Evolutionary conservation across 805 yeast genomes (phyloP).

Genomic region (Lachancea nothofagi): DNA sequence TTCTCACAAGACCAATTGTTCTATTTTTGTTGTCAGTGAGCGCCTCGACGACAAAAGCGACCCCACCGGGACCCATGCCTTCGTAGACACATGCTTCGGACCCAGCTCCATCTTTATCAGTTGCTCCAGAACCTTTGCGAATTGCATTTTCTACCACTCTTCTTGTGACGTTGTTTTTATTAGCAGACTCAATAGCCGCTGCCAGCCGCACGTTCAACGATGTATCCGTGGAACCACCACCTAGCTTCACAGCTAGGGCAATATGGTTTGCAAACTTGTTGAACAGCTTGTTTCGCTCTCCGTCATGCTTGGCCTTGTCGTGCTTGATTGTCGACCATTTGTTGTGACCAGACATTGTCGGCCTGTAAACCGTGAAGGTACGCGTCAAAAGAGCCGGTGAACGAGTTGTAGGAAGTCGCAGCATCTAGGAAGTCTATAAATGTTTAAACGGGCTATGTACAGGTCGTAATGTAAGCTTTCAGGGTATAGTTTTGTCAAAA

Average conservation of each 20-base stretch:
- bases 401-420: neutral
- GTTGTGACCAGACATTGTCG: constrained; percentile 60
- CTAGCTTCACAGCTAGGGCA: constrained; percentile 60
- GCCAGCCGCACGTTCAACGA: constrained; percentile 53
- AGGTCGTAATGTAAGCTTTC: no score
- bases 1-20: constrained; percentile 68
- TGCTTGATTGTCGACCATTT: constrained; percentile 96
- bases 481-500: no score
- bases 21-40: constrained; percentile 84
- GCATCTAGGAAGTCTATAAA: constrained; percentile 4
- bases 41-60: constrained; percentile 79
- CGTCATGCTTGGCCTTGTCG: constrained; percentile 89
- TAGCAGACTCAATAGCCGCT: constrained; percentile 72
- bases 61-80: constrained; percentile 90
- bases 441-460: neutral
- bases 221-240: constrained; percentile 57
- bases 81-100: constrained; percentile 66
- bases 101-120: constrained; percentile 42
- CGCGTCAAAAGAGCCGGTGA: neutral
- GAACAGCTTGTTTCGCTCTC: constrained; percentile 61
- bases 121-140: constrained; percentile 67
- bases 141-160: constrained; percentile 83
- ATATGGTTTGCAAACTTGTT: constrained; percentile 69
- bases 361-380: neutral
- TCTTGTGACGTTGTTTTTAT: constrained; percentile 69